Conservation (phyloP, 768 basidiomycete genomes). For the Suillus fuscotomentosus region DNA sequence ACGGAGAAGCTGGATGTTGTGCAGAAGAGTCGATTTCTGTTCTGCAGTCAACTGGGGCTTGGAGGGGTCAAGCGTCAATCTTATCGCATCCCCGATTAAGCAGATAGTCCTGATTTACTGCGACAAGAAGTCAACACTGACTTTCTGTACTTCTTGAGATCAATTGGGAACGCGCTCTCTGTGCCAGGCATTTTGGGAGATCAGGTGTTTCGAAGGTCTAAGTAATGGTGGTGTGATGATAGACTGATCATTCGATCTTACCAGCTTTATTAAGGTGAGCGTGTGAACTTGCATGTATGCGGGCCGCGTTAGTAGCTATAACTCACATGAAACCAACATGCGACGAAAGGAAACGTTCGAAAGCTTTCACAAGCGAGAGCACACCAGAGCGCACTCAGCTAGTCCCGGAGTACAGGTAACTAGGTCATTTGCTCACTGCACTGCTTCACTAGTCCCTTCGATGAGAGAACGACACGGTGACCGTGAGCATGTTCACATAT, state of each 20-base stretch:
- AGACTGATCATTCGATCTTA: constrained; percentile 6
- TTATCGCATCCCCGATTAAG: constrained; percentile 26
- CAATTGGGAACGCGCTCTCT: constrained; percentile 64
- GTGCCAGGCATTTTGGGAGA: constrained; percentile 37
- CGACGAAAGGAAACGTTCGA: constrained; percentile 17
- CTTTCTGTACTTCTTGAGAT: constrained; percentile 77
- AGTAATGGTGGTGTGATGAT: neutral
- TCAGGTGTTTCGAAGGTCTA: neutral
- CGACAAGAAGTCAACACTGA: constrained; percentile 24
- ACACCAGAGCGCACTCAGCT: constrained; percentile 6
- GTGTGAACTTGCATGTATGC: constrained; percentile 23
- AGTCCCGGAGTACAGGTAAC: constrained; percentile 1
- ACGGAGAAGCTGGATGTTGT: constrained; percentile 79
- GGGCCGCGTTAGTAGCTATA: constrained; percentile 3
- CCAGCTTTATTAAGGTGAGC: constrained; percentile 21
- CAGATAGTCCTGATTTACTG: neutral
- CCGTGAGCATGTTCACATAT: constrained; percentile 7
- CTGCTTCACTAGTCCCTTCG: constrained; percentile 8
- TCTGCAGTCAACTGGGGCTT: constrained; percentile 61
- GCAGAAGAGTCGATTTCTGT: constrained; percentile 54
- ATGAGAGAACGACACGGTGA: constrained; percentile 7
- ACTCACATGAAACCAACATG: neutral
- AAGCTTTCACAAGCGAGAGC: constrained; percentile 10
- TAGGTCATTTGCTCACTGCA: constrained; percentile 11
- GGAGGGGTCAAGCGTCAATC: constrained; percentile 71